phyloP scores from a whole-genome alignment of 2,329 filamentous ascomycete genomes.

The Parafenestella ontariensis region DNA sequence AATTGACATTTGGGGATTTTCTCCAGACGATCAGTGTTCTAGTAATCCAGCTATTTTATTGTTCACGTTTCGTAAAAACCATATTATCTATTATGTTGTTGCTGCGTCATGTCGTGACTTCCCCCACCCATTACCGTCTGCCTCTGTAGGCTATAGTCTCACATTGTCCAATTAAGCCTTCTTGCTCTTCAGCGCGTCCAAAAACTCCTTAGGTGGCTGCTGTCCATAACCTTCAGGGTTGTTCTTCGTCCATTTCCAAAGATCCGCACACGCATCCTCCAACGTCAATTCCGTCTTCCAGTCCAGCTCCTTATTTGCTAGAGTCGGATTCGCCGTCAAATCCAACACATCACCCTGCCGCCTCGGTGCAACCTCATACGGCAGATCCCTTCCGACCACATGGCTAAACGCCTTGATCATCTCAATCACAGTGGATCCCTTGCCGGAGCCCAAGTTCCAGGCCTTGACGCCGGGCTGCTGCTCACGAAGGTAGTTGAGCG shows the following conservation, averaged over 20 bases:
- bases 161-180: constrained; percentile 15
- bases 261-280: constrained; percentile 90
- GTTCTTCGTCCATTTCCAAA: constrained; percentile 97
- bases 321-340: constrained; percentile 87
- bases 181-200: constrained; percentile 61
- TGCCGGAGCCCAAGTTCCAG: constrained; percentile 96
- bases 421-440: constrained; percentile 94
- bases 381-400: constrained; percentile 83
- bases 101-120: not conserved
- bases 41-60: not conserved
- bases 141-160: not conserved
- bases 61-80: not conserved
- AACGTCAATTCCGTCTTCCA: constrained; percentile 93
- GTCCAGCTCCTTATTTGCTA: constrained; percentile 85
- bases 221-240: constrained; percentile 96
- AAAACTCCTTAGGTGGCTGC: constrained; percentile 81
- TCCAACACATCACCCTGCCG: constrained; percentile 91
- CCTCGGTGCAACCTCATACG: constrained; percentile 84
- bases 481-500: constrained; percentile 86
- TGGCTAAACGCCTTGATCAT: constrained; percentile 94
- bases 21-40: not conserved
- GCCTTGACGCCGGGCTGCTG: constrained; percentile 88
- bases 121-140: not conserved
- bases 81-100: not conserved
- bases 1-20: not conserved